Evolutionary conservation across 805 yeast genomes (phyloP), one percentile per base, ranked within the genome.

Genomic region (Starmerella sp.): DNA sequence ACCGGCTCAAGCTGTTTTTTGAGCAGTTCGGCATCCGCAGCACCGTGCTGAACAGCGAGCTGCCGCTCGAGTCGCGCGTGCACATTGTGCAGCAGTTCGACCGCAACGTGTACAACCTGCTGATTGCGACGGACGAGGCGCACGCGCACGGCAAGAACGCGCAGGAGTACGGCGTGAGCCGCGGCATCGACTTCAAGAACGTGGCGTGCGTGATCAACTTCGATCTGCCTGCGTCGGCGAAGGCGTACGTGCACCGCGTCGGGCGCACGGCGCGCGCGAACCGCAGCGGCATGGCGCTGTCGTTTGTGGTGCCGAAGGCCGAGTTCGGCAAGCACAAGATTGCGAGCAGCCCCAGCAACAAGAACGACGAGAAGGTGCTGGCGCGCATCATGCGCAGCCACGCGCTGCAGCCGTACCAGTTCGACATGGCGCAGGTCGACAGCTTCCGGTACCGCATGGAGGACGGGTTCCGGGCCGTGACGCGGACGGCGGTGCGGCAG

Each of bases 201-300:
- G 97, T 93, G 57, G 93, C 97, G 8, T 93, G 97, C 73, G 98
- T 93, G 7, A 74, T 93, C 60, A 93, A 93, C 71, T 93, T 93
- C 68, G 98, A 93, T 67, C 74, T 93, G 63, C 98, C 98, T 42
- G 78, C 86, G 4, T 82, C 95, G 9, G 83, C 97, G 5, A 85
- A 84, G 66, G 80, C 95, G 3, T 93, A 93, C 67, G 83, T 88
- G 34, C 98, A 93, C 70, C 79, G 98, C 67, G 80, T 93, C 38
- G 98, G 98, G 51, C 82, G 98, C 74, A 93, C 98, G 5, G 98
- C 98, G 5, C 82, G 98, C 71, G 97, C 96, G 7, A 96, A 96
- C 53, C 89, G 87, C 67, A 77, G 93, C 1, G 98, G 98, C 56
- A 90, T 88, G 79, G 86, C 97, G 0, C 76, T 93, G 54, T 89